Evolutionary conservation across 495 filamentous ascomycete species (phyloP).

Genomic region (Thermochaetoides thermophila): DNA sequence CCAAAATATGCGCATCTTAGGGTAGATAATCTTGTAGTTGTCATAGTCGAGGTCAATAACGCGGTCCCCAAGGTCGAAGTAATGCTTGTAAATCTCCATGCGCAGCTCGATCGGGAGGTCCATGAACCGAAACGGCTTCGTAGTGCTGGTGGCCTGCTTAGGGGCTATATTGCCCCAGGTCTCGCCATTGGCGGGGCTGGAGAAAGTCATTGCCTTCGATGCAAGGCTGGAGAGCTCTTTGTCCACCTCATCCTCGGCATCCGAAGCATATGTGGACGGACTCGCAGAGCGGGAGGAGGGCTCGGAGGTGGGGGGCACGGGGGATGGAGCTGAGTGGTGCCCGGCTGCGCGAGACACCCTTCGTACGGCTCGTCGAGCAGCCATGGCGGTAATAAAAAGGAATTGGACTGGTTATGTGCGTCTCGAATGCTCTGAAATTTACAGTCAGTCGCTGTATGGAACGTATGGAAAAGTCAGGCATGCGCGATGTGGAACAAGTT

Average conservation of each 20-base stretch:
- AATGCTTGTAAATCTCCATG: conserved; percentile 48
- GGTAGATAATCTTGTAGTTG: conserved; percentile 44
- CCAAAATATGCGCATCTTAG: conserved; percentile 44
- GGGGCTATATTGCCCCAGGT: conserved; percentile 2
- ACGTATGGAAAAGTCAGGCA: no score
- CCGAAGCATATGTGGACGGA: conserved; percentile 29
- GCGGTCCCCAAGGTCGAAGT: conserved; percentile 36
- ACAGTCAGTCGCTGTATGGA: no score
- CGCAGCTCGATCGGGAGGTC: conserved; percentile 67
- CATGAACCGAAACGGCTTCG: conserved; percentile 54
- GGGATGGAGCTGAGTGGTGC: conserved; percentile 13
- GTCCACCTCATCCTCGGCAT: conserved; percentile 29
- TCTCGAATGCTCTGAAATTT: no score
- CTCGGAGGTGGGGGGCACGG: conserved; percentile 18
- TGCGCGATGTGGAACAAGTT: no score
- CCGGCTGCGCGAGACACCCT: conserved; percentile 20
- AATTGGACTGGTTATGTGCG: no score
- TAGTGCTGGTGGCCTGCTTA: conserved; percentile 8
- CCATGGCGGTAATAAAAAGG: no score
- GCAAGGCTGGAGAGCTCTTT: conserved; percentile 18
- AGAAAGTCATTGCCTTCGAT: conserved; percentile 20
- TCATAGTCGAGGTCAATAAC: conserved; percentile 57
- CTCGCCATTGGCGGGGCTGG: conserved; percentile 5
- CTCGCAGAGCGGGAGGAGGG: conserved; percentile 25
- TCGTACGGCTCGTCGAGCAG: conserved; percentile 12